Conservation (phyloP, 2,329 filamentous ascomycete genomes). For the Hymenoscyphus scutula region DNA sequence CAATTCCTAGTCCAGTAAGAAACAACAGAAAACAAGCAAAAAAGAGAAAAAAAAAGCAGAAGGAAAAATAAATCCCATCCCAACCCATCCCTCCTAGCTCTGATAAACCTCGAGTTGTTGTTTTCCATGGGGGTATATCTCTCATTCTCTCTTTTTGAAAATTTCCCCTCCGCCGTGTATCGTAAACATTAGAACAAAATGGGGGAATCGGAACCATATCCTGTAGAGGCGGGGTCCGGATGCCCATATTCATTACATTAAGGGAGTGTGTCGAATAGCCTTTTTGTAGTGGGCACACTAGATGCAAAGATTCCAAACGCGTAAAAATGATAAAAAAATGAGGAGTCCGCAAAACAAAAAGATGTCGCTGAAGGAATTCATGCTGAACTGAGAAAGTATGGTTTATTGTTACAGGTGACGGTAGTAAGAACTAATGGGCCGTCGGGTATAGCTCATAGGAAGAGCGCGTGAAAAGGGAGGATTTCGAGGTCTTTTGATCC, state of each 20-base stretch:
- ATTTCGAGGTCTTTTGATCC: no score
- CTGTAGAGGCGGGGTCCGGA: no score
- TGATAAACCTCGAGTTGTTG: constrained; percentile 11
- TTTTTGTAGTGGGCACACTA: no score
- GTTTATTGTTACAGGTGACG: constrained; percentile 25
- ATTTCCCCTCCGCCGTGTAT: constrained; percentile 16
- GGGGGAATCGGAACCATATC: no score
- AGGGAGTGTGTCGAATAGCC: constrained; percentile 17
- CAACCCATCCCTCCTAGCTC: constrained; percentile 4
- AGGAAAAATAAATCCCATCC: constrained; percentile 6
- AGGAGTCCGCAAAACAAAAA: constrained; percentile 10
- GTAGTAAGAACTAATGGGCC: constrained; percentile 9
- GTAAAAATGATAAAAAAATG: no score
- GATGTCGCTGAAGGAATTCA: constrained; percentile 24
- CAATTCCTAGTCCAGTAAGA: no score
- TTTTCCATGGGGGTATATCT: constrained; percentile 22
- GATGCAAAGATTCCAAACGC: no score
- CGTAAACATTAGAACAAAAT: constrained; percentile 19
- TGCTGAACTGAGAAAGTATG: constrained; percentile 21
- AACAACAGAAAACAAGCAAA: no score
- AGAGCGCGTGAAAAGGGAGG: constrained; percentile 7
- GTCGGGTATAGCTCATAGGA: constrained; percentile 19
- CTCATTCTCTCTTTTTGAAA: no score
- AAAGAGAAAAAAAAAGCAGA: not conserved
- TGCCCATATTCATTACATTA: constrained; percentile 31